A percentile compares a stretch with the other conserved stretches of the same genome.
Conservation (phyloP, 352 stramenopile genomes). For the Phytopythium aichiense region DNA sequence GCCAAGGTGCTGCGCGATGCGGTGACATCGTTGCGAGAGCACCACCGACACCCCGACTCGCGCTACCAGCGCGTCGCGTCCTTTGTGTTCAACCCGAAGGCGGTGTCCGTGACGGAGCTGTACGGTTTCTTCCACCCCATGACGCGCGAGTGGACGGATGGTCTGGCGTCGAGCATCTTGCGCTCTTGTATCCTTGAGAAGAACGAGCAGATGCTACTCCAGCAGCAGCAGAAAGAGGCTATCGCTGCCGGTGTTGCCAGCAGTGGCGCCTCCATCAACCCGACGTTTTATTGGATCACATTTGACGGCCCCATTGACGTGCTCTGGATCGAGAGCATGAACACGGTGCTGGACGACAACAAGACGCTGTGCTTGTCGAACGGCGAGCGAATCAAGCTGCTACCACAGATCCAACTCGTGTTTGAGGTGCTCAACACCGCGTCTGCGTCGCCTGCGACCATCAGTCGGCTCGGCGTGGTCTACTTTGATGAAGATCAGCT, state of each 20-base stretch:
- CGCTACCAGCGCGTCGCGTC: constrained; percentile 57
- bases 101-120: constrained; percentile 72
- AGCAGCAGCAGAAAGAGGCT: constrained; percentile 13
- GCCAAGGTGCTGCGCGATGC: constrained; percentile 41
- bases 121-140: constrained; percentile 85
- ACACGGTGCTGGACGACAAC: constrained; percentile 90
- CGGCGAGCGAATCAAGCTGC: constrained; percentile 82
- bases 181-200: constrained; percentile 70
- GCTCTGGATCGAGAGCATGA: constrained; percentile 86
- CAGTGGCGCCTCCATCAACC: constrained; percentile 15
- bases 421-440: constrained; percentile 92
- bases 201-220: constrained; percentile 39
- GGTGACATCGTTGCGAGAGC: constrained; percentile 44
- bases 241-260: constrained; percentile 9
- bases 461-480: constrained; percentile 89
- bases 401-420: constrained; percentile 86
- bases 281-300: constrained; percentile 76
- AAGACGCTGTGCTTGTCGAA: constrained; percentile 89
- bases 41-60: constrained; percentile 35
- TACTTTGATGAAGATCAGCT: constrained; percentile 79
- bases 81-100: constrained; percentile 76
- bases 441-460: constrained; percentile 89
- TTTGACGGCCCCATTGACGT: constrained; percentile 83
- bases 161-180: constrained; percentile 68
- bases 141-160: constrained; percentile 82